phyloP scores from a whole-genome alignment of 306 rosid genomes.

The Purshia tridentata region DNA sequence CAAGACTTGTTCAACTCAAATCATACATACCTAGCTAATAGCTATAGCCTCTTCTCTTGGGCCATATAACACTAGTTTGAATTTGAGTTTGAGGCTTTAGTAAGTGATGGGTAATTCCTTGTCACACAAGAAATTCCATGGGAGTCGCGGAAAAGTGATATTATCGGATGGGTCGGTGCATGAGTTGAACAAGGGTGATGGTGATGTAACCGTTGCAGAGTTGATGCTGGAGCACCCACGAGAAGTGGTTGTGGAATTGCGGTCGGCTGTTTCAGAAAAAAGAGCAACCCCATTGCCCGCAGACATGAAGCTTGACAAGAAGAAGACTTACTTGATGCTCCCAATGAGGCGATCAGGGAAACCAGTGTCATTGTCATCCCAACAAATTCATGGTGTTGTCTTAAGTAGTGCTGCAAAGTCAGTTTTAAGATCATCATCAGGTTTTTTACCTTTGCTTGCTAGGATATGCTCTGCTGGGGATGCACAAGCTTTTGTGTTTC shows the following conservation, averaged over 20 bases:
- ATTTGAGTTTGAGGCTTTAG: neutral
- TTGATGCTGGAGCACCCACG: slow-evolving; percentile 84
- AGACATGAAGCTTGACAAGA: slow-evolving; percentile 54
- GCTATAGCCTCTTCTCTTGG: too few relatives aligned
- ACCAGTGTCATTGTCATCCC: slow-evolving; percentile 41
- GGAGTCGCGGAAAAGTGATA: slow-evolving; percentile 45
- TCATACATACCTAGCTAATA: too few relatives aligned
- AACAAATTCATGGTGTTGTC: slow-evolving; percentile 51
- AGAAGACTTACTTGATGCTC: slow-evolving; percentile 62
- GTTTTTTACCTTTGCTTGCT: slow-evolving; percentile 55
- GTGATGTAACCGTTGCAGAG: slow-evolving; percentile 59
- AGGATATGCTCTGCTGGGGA: slow-evolving; percentile 35
- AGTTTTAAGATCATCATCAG: slow-evolving; percentile 35
- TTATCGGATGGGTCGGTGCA: slow-evolving; percentile 63
- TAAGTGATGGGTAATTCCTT: slow-evolving; percentile 64
- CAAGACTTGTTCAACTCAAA: neutral
- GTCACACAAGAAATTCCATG: slow-evolving; percentile 20
- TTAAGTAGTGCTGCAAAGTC: slow-evolving; percentile 27
- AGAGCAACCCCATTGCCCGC: slow-evolving; percentile 67
- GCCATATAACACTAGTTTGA: too few relatives aligned
- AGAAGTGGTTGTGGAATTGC: slow-evolving; percentile 76
- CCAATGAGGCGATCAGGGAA: slow-evolving; percentile 68
- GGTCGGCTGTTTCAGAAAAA: slow-evolving; percentile 40
- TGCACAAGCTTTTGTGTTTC: slow-evolving; percentile 12
- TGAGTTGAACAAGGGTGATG: slow-evolving; percentile 43